Conservation (phyloP, 1,139 yeast species). For the Yamadazyma atlantica region DNA sequence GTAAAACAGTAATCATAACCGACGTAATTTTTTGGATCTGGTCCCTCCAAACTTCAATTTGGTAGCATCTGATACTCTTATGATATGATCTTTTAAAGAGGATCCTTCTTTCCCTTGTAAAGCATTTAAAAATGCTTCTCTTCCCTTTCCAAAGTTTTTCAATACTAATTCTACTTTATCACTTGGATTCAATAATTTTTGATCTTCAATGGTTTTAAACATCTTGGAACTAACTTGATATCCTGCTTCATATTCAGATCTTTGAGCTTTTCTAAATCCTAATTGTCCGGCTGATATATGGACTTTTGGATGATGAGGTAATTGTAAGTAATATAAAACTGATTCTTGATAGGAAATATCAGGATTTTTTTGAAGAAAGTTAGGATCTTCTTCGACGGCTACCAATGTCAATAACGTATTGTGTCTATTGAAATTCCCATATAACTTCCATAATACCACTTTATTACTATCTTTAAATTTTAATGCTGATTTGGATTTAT, state of each 20-base stretch:
- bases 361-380: conserved; percentile 57
- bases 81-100: conserved; percentile 59
- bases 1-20: conserved; percentile 45
- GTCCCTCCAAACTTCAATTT: conserved; percentile 90
- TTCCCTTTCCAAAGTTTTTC: conserved; percentile 84
- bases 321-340: conserved; percentile 72
- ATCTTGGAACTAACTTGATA: conserved; percentile 78
- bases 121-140: conserved; percentile 83
- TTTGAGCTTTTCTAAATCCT: conserved; percentile 74
- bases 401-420: conserved; percentile 79
- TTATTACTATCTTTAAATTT: conserved; percentile 1
- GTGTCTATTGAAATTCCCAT: conserved; percentile 76
- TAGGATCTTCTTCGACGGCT: conserved; percentile 66
- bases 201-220: conserved; percentile 69
- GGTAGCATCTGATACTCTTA: conserved; percentile 74
- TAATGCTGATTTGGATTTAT: background rate
- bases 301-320: conserved; percentile 73
- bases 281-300: conserved; percentile 70
- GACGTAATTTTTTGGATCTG: conserved; percentile 79
- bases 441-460: conserved; percentile 63
- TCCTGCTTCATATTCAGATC: conserved; percentile 95
- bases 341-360: conserved; percentile 67
- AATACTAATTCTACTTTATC: conserved; percentile 70
- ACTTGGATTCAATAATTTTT: conserved; percentile 48
- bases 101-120: conserved; percentile 89